Percentiles rank a stretch among this genome's conserved stretches.
Conservation (phyloP, 805 yeast species). For the Sugiyamaella qingdaonensis region DNA sequence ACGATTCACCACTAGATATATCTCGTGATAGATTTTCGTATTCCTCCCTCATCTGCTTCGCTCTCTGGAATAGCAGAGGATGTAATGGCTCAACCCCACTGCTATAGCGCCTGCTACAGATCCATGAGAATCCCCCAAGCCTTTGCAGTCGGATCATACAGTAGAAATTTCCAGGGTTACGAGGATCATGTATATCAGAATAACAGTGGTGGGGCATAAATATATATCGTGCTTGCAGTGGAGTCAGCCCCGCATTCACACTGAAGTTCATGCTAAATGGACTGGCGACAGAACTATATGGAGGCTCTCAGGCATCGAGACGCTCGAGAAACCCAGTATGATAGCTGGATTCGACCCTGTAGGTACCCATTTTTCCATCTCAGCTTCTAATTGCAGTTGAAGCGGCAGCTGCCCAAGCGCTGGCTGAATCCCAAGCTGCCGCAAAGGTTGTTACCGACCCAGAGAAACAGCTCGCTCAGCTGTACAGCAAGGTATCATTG, state of each 20-base stretch:
- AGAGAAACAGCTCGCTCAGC: slow-evolving; percentile 17
- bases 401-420: slow-evolving; percentile 23
- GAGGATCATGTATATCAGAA: background rate
- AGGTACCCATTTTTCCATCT: background rate
- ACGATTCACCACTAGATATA: slow-evolving; percentile 40
- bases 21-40: slow-evolving; percentile 38
- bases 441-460: slow-evolving; percentile 1
- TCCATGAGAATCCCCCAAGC: background rate
- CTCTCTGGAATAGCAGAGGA: slow-evolving; percentile 48
- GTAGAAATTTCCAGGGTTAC: background rate
- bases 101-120: background rate
- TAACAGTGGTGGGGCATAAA: background rate
- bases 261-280: background rate
- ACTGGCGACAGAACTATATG: background rate
- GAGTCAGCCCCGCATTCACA: no score
- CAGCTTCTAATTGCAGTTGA: slow-evolving; percentile 9
- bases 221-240: background rate
- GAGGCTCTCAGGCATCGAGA: slow-evolving; percentile 21
- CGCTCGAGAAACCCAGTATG: slow-evolving; percentile 18
- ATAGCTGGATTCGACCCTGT: slow-evolving; percentile 20
- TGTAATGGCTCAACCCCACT: slow-evolving; percentile 34
- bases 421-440: slow-evolving; percentile 9
- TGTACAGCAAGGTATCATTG: slow-evolving; percentile 15
- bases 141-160: background rate
- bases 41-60: slow-evolving; percentile 41